Base-by-base conservation (phyloP, 2,329 filamentous ascomycete species). In the Scortechinia acanthostroma region DNA sequence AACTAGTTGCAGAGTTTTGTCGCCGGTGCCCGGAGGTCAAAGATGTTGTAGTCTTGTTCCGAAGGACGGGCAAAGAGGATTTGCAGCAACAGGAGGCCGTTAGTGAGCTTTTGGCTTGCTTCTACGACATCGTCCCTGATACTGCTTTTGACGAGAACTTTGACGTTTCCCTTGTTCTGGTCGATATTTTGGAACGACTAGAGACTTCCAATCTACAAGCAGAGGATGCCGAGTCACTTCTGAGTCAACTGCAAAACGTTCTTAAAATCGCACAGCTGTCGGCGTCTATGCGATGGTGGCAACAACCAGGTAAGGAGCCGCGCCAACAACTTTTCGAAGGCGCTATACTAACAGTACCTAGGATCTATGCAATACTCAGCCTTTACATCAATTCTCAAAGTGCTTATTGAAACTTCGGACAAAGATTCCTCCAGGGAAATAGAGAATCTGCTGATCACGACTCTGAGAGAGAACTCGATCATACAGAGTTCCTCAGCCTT, bases 231-330 rank as follows among this genome's bases (percentile, higher is more conserved):
- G 60, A 65, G 33, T 57, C 74, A 21, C 58, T 71, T 16, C 52
- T 74, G 2, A 65, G 76, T 43, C 73, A 81, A 54, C 58, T 83
- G 25, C 68, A 74, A 50, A 73, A 79, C 55, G 65, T 80, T 44
- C 63, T 83, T 13, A 63, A 70, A 43, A 74, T 83, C 54, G 76
- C 77, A 4, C 63, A 68, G 42, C 61, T 68, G 45, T 79, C 77
- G 21, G 65, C 73, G 2, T 69, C 70, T 3, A 77, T 83, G 66
- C 71, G 73, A 43, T 84, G 80, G 80, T 83, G 77, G 69, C 73
- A 80, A 51, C 79, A 80, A 53, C 70, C 74, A 49, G 74, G 35
- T 40, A 40, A 40, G 35, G 14, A 15, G 17, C 25, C n/a, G 25
- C n/a, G 25, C 10, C 51, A 74, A 3, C 50, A 55, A 16, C 56